These are phyloP conservation scores for Chlorella sorokiniana DNA, from an alignment of 139 green algal genomes.

Conservation along the genomic window DNA sequence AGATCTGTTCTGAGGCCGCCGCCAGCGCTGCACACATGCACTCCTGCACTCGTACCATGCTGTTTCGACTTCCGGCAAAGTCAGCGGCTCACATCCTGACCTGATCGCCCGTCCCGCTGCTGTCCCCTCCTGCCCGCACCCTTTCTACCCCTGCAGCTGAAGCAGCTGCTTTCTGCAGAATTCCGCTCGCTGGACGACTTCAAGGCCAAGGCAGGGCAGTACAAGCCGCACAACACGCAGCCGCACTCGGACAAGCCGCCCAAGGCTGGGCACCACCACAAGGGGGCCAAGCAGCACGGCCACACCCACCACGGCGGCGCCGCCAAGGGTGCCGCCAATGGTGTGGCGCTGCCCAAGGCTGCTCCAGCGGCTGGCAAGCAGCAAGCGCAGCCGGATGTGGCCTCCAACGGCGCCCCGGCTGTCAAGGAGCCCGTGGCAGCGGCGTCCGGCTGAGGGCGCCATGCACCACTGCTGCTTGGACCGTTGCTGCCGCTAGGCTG, in stretches of 20 bases:
- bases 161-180: slow-evolving; percentile 68
- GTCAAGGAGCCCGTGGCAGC: not conserved
- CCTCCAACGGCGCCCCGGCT: not conserved
- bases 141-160: slow-evolving; percentile 52
- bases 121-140: not conserved
- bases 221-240: slow-evolving; percentile 27
- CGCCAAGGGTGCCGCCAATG: not conserved
- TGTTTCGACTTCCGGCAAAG: not conserved
- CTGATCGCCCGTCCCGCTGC: not conserved
- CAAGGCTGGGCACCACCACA: slow-evolving; percentile 2
- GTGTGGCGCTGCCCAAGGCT: not conserved
- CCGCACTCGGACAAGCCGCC: slow-evolving; percentile 15
- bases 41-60: not conserved
- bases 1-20: slow-evolving; percentile 62
- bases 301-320: not conserved
- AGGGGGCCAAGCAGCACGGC: not conserved
- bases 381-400: slow-evolving; percentile 3
- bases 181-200: slow-evolving; percentile 83
- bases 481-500: not conserved
- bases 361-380: not conserved
- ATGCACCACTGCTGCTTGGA: too few relatives aligned
- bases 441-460: slow-evolving; percentile 19
- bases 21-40: not conserved
- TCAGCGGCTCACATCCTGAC: not conserved
- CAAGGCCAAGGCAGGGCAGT: slow-evolving; percentile 42